Evolutionary conservation across 1,284 basidiomycete genomes (phyloP), one percentile per base, ranked within the genome.

Genomic region (Apiotrichum sp.): DNA sequence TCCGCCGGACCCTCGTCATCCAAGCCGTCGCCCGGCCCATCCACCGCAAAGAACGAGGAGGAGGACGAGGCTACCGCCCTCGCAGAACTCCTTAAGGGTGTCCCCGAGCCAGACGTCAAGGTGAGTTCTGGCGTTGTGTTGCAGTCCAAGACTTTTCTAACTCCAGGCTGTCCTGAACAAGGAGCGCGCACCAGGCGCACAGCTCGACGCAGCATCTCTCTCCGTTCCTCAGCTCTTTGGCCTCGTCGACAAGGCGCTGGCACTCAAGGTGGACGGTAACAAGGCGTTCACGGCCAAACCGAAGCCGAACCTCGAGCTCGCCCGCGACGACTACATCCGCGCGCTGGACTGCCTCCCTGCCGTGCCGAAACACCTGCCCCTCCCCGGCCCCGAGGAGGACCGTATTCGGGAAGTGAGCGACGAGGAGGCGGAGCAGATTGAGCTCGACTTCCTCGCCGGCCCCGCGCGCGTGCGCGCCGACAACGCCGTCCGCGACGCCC

Each of bases 221-320:
- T 48, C 47, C 16, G 47, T 48, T 5, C 47, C 47, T 9, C 47
- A 48, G 33, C 56, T 49, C 5, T 51, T 71, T 67, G 50, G 55
- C 16, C 60, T 67, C n/a, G 55, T 70, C 13, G 47, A 56, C 5
- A 58, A 62, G 53, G 68, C 72, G 4, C 50, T 49, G 1, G 53
- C 52, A 3, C 57, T 65, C 53, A 76, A 76, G 50, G 32, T 43
- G 1, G 52, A 60, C 9, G 74, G 73, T 10, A 76, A 76, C 64
- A 52, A 56, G 3, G 52, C 55, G 13, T 76, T 71, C 53, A 68
- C 65, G 0, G 34, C 62, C 7, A 65, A 62, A 40, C 68, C 71
- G n/a, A 63, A 66, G 1, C 52, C 59, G 16, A 57, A 51, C 13
- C 55, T 63, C 32, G 55, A 64, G 22, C 49, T 60, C 13, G 74